Conservation (phyloP, 2,329 filamentous ascomycete genomes). For the Trichoderma atroviride region DNA sequence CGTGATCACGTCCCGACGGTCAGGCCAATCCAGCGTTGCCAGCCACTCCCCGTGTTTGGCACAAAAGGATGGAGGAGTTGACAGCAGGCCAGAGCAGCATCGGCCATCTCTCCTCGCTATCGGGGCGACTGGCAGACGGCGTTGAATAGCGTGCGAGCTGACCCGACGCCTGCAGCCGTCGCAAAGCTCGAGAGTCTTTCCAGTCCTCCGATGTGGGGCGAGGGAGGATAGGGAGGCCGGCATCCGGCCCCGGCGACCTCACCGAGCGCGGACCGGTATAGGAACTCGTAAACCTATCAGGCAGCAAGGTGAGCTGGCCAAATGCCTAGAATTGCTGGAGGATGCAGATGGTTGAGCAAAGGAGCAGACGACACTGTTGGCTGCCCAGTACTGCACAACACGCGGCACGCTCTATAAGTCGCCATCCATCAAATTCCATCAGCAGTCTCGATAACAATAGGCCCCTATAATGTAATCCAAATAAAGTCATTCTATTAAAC, state of each 20-base stretch:
- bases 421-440: not conserved
- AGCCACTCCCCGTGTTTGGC: not conserved
- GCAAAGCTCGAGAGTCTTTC: conserved; percentile 16
- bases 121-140: conserved; percentile 13
- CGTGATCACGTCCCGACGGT: conserved; percentile 9
- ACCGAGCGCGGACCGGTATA: conserved; percentile 25
- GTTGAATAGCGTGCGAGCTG: conserved; percentile 3
- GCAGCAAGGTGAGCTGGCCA: not conserved
- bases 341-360: not conserved
- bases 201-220: conserved; percentile 20
- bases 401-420: not conserved
- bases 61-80: not conserved
- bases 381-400: not conserved
- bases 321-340: not conserved
- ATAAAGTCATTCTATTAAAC: not conserved
- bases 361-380: not conserved
- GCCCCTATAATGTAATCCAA: not conserved
- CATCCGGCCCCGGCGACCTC: conserved; percentile 24
- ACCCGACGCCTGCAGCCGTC: conserved; percentile 27
- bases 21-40: not conserved
- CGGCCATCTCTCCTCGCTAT: not conserved
- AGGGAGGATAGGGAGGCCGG: conserved; percentile 6
- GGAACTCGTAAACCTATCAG: not conserved
- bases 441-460: not conserved
- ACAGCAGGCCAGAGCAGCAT: conserved; percentile 10